phyloP scores from a whole-genome alignment of 2,329 filamentous ascomycete species.

The Neonectria magnoliae region DNA sequence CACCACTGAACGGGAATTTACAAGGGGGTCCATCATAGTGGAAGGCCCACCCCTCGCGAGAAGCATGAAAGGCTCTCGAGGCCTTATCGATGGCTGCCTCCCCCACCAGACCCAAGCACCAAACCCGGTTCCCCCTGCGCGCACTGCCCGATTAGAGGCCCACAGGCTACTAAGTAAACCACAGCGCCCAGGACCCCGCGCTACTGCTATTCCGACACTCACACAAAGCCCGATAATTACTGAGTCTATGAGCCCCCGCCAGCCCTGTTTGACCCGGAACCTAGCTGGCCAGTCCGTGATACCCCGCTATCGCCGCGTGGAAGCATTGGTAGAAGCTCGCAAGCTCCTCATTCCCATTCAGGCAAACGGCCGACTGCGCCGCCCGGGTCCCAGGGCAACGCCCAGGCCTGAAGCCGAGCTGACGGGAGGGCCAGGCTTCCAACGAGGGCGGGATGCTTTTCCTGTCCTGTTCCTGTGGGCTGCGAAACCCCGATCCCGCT shows the following conservation, averaged over 20 bases:
- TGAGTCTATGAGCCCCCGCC: not conserved
- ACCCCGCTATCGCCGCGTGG: conserved; percentile 43
- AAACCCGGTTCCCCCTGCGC: conserved; percentile 21
- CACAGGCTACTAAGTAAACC: conserved; percentile 33
- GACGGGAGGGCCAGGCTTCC: conserved; percentile 9
- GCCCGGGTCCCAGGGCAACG: conserved; percentile 5
- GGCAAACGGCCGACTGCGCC: conserved; percentile 32
- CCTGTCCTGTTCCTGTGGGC: not conserved
- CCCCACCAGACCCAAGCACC: conserved; percentile 13
- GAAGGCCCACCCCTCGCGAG: conserved; percentile 18
- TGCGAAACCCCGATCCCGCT: conserved; percentile 19
- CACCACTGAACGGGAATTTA: conserved; percentile 32
- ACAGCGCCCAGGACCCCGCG: conserved; percentile 32
- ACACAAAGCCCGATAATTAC: conserved; percentile 1
- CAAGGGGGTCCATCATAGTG: conserved; percentile 19
- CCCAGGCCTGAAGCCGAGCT: conserved; percentile 11
- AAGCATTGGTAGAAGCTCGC: conserved; percentile 43
- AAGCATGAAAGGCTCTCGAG: conserved; percentile 17
- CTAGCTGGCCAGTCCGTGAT: conserved; percentile 35
- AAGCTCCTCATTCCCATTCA: conserved; percentile 41
- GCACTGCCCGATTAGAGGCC: conserved; percentile 37
- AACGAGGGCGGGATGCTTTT: conserved; percentile 23
- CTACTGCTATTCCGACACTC: conserved; percentile 29
- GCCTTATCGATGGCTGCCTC: conserved; percentile 33
- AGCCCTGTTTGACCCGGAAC: conserved; percentile 29